Percentiles rank a stretch among this genome's conserved stretches.
phyloP scores from a whole-genome alignment of 306 rosid species.

The Pyrus pyrifolia region DNA sequence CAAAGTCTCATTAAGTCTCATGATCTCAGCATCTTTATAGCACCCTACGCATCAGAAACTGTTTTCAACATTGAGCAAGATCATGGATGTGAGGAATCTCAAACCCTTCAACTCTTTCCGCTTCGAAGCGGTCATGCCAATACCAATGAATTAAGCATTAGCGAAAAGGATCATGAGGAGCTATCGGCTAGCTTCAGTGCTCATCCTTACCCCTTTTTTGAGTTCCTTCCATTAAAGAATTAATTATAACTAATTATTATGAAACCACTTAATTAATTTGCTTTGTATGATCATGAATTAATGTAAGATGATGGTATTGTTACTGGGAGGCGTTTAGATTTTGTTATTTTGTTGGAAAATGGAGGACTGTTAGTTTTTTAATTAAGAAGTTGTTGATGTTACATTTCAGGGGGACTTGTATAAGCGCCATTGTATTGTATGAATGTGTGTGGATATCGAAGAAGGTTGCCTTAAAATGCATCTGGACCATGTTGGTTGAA shows the following conservation, averaged over 20 bases:
- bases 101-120: constrained; percentile 85
- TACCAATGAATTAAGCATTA: neutral
- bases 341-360: constrained; percentile 33
- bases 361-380: neutral
- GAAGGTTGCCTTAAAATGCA: constrained; percentile 58
- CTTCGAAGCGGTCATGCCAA: constrained; percentile 30
- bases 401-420: constrained; percentile 39
- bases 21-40: constrained; percentile 44
- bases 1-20: constrained; percentile 40
- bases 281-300: neutral
- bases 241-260: neutral
- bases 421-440: neutral
- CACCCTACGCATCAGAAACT: constrained; percentile 25
- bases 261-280: neutral
- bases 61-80: constrained; percentile 9
- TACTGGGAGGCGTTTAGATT: neutral
- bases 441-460: constrained; percentile 17
- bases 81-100: constrained; percentile 36
- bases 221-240: constrained; percentile 72
- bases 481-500: constrained; percentile 58
- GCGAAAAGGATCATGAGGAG: constrained; percentile 32
- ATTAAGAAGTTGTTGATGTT: constrained; percentile 25
- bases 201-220: constrained; percentile 45
- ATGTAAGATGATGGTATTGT: neutral
- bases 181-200: constrained; percentile 22